Evolutionary conservation across 257 asterid genomes (phyloP), one percentile per base, ranked within the genome.

Genomic region (Solanum gandarillasii): DNA sequence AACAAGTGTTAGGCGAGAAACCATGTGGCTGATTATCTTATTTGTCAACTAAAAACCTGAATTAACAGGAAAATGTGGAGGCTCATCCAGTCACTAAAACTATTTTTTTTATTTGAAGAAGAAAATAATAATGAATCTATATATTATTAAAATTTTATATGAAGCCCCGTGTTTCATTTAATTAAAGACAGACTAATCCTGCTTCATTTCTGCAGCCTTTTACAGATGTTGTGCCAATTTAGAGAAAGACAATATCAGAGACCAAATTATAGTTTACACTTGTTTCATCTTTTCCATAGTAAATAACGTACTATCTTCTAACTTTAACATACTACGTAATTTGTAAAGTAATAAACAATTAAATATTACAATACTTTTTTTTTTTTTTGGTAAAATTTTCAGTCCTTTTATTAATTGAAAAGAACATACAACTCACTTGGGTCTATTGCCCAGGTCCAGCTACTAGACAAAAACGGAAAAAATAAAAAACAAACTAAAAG

Each of bases 31-130:
- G 27, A 2, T 4, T 12, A 83, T 27, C 36, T 29, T 31, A 3
- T 67, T 87, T 39, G 58, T 82, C 89, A 86, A 86, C 68, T 41
- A 39, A 90, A 82, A 82, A 86, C 86, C 62, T 35, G 78, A 83
- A 82, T 90, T 31, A 41, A 85, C 39, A 39, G 7, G 38, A 85
- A 85, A 27, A 36, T 65, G 41, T 3, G 13, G 34, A 36, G 4
- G 72, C 34, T 10, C 43, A 23, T 14, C 16, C 14, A 60, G 36
- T 32, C 29, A 60, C 16, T n/a, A 48, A 52, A 82, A 52, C 29
- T 35, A 62, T 14, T 38, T 31, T 29, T 14, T 81, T 81, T 16
- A 52, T 14, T 48, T 18, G 16, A 81, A 76, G n/a, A 79, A 25
- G 31, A 48, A 78, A 41, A 34, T 58, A 58, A 7, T 52, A 62